A percentile compares a stretch with the other conserved stretches of the same genome.
These are phyloP conservation scores for Dendrobium officinale DNA, from an alignment of 106 monocot species.

Conservation along the genomic window DNA sequence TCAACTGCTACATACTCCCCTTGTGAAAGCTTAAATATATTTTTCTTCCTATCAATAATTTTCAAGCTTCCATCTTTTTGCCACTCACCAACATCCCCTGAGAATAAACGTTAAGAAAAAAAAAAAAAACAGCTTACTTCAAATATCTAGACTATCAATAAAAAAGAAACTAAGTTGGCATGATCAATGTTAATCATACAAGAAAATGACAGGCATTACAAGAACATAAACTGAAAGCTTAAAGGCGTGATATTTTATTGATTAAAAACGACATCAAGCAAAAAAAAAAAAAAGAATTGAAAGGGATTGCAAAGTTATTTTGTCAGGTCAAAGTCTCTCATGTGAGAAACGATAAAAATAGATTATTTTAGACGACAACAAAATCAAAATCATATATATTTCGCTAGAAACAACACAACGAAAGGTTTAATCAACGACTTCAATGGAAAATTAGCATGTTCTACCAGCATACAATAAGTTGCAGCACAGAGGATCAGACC, in stretches of 20 bases:
- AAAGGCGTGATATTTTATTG: neutral
- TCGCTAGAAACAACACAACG: neutral
- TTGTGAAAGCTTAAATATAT: slow-evolving; percentile 54
- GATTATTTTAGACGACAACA: neutral
- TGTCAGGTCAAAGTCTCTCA: neutral
- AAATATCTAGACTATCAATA: neutral
- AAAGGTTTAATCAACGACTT: neutral
- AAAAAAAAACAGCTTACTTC: neutral
- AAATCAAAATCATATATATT: neutral
- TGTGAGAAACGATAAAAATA: neutral
- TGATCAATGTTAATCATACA: neutral
- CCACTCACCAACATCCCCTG: slow-evolving; percentile 96
- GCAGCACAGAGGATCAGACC: slow-evolving; percentile 28
- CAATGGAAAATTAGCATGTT: neutral
- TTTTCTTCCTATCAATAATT: slow-evolving; percentile 95
- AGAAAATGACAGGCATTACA: neutral
- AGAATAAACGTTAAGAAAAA: neutral
- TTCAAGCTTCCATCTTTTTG: slow-evolving; percentile 89
- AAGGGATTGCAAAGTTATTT: neutral
- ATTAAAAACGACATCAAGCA: neutral
- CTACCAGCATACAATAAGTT: neutral
- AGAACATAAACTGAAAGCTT: neutral
- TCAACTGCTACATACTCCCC: slow-evolving; percentile 51
- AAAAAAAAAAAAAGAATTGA: neutral
- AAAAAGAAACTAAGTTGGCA: neutral